A percentile compares a stretch with the other conserved stretches of the same genome.
These are phyloP conservation scores for Gleditsia sinensis DNA, from an alignment of 306 rosid genomes.

Conservation along the genomic window DNA sequence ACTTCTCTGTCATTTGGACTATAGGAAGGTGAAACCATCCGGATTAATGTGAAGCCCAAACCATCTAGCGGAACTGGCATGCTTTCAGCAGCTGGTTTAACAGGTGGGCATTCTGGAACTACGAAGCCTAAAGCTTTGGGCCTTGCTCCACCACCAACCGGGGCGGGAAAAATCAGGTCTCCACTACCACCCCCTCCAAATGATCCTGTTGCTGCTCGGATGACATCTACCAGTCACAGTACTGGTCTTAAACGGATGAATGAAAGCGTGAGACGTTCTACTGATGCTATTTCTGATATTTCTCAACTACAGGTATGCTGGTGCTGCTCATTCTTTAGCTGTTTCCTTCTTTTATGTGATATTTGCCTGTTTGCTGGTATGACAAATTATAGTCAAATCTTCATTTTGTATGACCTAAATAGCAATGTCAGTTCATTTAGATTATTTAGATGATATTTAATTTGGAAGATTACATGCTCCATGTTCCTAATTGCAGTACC, in stretches of 20 bases:
- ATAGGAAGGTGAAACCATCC: slow-evolving; percentile 96
- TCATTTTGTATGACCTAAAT: background rate
- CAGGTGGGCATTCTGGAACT: slow-evolving; percentile 49
- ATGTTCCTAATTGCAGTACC: background rate
- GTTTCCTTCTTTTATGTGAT: slow-evolving; percentile 6
- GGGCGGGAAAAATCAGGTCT: slow-evolving; percentile 74
- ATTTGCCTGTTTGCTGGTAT: background rate
- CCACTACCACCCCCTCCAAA: slow-evolving; percentile 94
- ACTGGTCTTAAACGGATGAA: slow-evolving; percentile 43
- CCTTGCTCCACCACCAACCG: slow-evolving; percentile 88
- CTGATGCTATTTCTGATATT: slow-evolving; percentile 82
- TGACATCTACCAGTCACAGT: slow-evolving; percentile 43
- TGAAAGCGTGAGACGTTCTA: slow-evolving; percentile 46
- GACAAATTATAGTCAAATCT: background rate
- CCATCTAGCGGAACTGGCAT: slow-evolving; percentile 84
- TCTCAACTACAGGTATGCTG: slow-evolving; percentile 83
- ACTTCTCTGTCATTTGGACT: slow-evolving; percentile 14
- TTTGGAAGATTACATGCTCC: slow-evolving; percentile 6
- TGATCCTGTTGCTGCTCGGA: slow-evolving; percentile 83
- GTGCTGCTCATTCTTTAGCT: slow-evolving; percentile 7
- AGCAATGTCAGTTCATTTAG: background rate
- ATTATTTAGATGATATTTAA: slow-evolving; percentile 10
- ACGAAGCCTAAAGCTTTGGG: slow-evolving; percentile 69
- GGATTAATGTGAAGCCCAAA: slow-evolving; percentile 93
- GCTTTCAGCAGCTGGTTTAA: slow-evolving; percentile 91